Percentiles rank a stretch among this genome's conserved stretches.
phyloP scores from a whole-genome alignment of 805 yeast species.

The Candida suzukii region DNA sequence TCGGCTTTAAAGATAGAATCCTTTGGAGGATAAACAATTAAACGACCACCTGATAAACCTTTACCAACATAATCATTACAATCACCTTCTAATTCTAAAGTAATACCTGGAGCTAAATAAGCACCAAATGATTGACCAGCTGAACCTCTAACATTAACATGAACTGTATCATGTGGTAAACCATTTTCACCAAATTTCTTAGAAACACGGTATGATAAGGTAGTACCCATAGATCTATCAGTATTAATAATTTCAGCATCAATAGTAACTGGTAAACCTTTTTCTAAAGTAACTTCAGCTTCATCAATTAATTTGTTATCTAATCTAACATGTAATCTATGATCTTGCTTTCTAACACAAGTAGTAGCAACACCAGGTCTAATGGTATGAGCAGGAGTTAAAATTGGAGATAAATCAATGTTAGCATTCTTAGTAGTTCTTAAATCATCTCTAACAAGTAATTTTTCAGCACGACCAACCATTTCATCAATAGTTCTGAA shows the following conservation, averaged over 20 bases:
- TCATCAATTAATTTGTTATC: constrained; percentile 96
- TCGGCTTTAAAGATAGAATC: constrained; percentile 82
- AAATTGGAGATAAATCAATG: constrained; percentile 85
- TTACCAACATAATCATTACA: constrained; percentile 97
- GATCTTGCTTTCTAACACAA: constrained; percentile 90
- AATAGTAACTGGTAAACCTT: constrained; percentile 92
- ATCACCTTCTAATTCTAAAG: constrained; percentile 94
- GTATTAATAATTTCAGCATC: constrained; percentile 93
- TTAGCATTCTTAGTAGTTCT: constrained; percentile 86
- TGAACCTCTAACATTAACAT: constrained; percentile 83
- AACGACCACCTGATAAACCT: constrained; percentile 92
- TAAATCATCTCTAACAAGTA: constrained; percentile 75
- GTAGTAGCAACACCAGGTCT: constrained; percentile 96
- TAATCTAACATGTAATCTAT: constrained; percentile 82
- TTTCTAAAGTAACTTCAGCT: constrained; percentile 89
- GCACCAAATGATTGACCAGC: constrained; percentile 99
- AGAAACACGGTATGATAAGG: constrained; percentile 88
- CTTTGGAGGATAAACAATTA: constrained; percentile 87
- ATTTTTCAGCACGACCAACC: constrained; percentile 95
- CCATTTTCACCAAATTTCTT: constrained; percentile 91
- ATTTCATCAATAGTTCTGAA: constrained; percentile 94
- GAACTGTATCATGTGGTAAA: constrained; percentile 92
- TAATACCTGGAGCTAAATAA: constrained; percentile 91
- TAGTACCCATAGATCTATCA: constrained; percentile 93
- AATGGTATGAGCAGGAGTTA: constrained; percentile 94